Conservation (phyloP, 139 green algal species). For the Astrephomene gubernaculifera region DNA sequence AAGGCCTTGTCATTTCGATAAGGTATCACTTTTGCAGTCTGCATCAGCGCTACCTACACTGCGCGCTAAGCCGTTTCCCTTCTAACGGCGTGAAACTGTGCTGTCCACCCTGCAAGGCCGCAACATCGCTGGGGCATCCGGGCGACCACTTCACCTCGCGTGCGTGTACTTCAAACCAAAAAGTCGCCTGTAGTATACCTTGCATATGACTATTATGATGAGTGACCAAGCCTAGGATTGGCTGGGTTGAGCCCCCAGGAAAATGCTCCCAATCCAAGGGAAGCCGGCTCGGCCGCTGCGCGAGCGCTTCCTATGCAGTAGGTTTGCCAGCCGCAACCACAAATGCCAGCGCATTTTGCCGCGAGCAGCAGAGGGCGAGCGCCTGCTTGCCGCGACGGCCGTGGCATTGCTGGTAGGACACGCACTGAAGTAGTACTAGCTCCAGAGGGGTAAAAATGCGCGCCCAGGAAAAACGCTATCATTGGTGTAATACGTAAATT, state of each 20-base stretch:
- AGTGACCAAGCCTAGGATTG: background rate
- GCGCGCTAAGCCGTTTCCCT: too few species aligned
- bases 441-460: background rate
- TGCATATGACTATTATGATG: background rate
- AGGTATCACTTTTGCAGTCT: too few species aligned
- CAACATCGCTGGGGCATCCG: too few species aligned
- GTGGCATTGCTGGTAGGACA: slow-evolving; percentile 4
- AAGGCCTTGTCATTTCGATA: too few species aligned
- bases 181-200: too few species aligned
- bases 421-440: background rate
- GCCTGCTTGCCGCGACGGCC: slow-evolving; percentile 3
- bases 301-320: too few species aligned
- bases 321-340: background rate
- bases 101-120: too few species aligned
- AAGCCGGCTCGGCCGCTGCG: background rate
- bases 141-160: too few species aligned
- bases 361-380: background rate
- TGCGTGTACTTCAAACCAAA: too few species aligned
- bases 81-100: too few species aligned
- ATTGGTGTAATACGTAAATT: background rate
- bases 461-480: background rate
- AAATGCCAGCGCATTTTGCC: background rate
- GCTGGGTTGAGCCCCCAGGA: background rate
- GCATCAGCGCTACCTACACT: too few species aligned
- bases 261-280: background rate